phyloP scores from a whole-genome alignment of 306 rosid genomes.

The Vigna reflexopilosa region DNA sequence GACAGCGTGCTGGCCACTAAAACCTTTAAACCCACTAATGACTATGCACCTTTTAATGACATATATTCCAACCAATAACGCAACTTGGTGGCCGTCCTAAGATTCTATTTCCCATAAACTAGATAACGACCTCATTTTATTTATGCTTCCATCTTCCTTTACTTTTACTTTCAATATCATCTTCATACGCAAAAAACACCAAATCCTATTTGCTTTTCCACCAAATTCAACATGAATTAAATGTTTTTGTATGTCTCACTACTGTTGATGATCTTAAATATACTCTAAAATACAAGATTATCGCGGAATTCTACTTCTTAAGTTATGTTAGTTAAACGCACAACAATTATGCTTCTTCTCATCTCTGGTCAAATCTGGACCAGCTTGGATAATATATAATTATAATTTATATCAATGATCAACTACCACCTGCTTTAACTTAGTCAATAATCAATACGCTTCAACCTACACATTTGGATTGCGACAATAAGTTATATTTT shows the following conservation, averaged over 20 bases:
- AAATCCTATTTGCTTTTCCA: constrained; percentile 58
- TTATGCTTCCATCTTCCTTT: background rate
- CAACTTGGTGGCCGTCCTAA: constrained; percentile 75
- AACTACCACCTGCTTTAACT: constrained; percentile 35
- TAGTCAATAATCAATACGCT: constrained; percentile 31
- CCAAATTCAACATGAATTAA: constrained; percentile 35
- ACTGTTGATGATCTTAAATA: constrained; percentile 37
- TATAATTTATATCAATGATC: constrained; percentile 5
- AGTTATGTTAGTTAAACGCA: constrained; percentile 40
- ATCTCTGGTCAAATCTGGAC: constrained; percentile 47
- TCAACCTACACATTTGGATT: constrained; percentile 36
- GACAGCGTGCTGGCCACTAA: constrained; percentile 74
- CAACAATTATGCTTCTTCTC: constrained; percentile 45
- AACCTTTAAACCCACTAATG: constrained; percentile 54
- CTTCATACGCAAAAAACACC: constrained; percentile 50
- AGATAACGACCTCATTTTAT: constrained; percentile 54
- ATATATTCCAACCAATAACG: constrained; percentile 61
- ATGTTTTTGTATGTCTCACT: constrained; percentile 39
- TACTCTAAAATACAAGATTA: constrained; percentile 26
- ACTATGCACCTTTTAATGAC: constrained; percentile 64
- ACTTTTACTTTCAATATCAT: constrained; percentile 38
- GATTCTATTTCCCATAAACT: constrained; percentile 64
- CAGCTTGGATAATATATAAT: constrained; percentile 7
- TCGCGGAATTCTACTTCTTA: constrained; percentile 35
- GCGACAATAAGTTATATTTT: constrained; percentile 35